These are phyloP conservation scores for Setaria italica DNA, from an alignment of 202 grass and related monocot genomes.

Conservation along the genomic window DNA sequence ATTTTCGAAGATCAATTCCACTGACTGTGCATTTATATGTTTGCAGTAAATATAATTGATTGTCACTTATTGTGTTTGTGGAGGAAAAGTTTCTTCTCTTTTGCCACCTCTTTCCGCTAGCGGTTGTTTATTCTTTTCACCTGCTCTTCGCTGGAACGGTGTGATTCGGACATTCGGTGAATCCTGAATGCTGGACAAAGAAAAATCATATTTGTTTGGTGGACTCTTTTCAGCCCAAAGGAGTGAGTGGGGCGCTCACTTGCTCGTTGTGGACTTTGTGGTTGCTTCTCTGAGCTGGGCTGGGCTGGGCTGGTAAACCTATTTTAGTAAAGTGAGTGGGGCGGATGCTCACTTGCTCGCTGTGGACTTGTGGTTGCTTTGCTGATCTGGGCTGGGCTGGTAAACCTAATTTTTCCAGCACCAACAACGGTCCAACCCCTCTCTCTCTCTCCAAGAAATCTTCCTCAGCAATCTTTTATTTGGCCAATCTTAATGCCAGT, in stretches of 20 bases:
- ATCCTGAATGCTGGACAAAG: constrained; percentile 7
- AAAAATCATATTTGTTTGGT: not conserved
- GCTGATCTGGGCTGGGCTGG: not conserved
- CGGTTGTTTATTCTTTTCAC: not conserved
- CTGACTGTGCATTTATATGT: not conserved
- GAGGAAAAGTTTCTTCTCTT: not conserved
- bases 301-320: too few relatives aligned
- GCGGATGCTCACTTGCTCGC: too few relatives aligned
- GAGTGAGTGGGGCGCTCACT: too few relatives aligned
- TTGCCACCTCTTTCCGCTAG: not conserved
- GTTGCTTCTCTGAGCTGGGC: too few relatives aligned
- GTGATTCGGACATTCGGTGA: not conserved
- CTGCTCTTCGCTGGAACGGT: not conserved
- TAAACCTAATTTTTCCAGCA: not conserved
- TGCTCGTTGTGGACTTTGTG: too few relatives aligned
- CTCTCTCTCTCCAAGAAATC: too few relatives aligned
- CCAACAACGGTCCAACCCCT: too few relatives aligned
- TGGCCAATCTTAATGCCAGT: not conserved
- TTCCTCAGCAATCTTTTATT: too few relatives aligned
- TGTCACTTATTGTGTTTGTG: not conserved
- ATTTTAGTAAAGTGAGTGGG: too few relatives aligned
- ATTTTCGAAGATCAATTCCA: not conserved
- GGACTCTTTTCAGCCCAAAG: not conserved
- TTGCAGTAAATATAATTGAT: not conserved
- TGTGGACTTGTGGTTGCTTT: not conserved